Conservation (phyloP, 2,329 filamentous ascomycete genomes). For the Hypoxylon rubiginosum region DNA sequence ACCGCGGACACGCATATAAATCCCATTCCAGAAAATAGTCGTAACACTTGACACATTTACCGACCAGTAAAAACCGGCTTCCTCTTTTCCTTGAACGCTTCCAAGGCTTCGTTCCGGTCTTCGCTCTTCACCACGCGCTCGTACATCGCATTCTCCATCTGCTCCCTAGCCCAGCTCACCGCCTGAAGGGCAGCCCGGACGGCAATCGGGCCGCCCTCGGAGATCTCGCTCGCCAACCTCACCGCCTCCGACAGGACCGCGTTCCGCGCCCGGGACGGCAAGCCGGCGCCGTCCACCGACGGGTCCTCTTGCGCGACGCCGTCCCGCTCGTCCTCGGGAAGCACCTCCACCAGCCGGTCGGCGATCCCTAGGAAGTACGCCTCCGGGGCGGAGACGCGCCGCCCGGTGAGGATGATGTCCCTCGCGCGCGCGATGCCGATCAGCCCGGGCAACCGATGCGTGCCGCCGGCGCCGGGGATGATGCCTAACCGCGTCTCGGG, state of each 20-base stretch:
- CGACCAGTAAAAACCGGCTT: conserved; percentile 70
- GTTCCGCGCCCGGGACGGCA: conserved; percentile 72
- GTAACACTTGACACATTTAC: conserved; percentile 44
- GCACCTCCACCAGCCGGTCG: conserved; percentile 88
- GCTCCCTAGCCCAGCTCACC: conserved; percentile 78
- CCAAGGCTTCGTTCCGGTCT: conserved; percentile 89
- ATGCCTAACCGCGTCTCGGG: conserved; percentile 95
- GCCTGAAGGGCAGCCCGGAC: conserved; percentile 84
- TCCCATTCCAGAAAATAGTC: background rate
- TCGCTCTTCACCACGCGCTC: conserved; percentile 84
- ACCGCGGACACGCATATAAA: background rate
- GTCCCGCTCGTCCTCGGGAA: conserved; percentile 66
- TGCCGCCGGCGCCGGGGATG: conserved; percentile 94
- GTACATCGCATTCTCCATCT: conserved; percentile 89
- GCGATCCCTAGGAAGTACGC: conserved; percentile 93
- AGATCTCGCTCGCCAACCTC: conserved; percentile 84
- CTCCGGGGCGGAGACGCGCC: conserved; percentile 85
- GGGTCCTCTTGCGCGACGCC: conserved; percentile 56
- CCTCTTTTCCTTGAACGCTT: conserved; percentile 80
- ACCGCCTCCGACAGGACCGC: conserved; percentile 82
- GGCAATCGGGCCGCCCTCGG: conserved; percentile 88
- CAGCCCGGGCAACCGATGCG: conserved; percentile 84
- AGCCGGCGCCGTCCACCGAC: conserved; percentile 52
- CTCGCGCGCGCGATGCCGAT: conserved; percentile 86
- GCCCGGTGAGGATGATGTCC: conserved; percentile 90